Percentiles rank a stretch among this genome's conserved stretches.
Evolutionary conservation across 139 green algal genomes (phyloP).

Genomic region (Pycnococcus provasolii): DNA sequence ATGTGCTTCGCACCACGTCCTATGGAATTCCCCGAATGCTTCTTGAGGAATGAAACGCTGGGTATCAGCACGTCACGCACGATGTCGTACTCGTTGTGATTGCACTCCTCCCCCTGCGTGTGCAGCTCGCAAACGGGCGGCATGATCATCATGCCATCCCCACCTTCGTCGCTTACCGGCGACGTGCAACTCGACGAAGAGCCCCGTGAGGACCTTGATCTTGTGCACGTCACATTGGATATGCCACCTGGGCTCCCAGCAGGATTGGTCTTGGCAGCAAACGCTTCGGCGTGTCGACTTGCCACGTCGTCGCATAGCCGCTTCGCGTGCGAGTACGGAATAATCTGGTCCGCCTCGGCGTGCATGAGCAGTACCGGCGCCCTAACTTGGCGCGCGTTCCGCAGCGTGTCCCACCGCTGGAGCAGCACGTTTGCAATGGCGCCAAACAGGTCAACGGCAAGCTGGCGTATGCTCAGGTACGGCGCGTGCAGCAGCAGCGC

Average conservation of each 20-base stretch:
- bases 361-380: constrained; percentile 7
- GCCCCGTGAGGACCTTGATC: no score
- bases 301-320: background rate
- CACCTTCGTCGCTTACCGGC: no score
- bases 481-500: background rate
- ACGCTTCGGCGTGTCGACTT: background rate
- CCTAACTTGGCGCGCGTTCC: background rate
- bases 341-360: constrained; percentile 5
- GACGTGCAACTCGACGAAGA: no score
- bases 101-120: background rate
- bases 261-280: no score
- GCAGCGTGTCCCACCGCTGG: background rate
- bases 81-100: constrained; percentile 14
- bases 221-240: no score
- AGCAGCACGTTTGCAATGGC: background rate
- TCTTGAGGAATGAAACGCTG: no score
- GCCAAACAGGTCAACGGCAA: background rate
- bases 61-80: background rate
- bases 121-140: background rate
- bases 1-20: no score
- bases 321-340: background rate
- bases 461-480: constrained; percentile 1
- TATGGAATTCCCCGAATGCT: no score
- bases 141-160: no score
- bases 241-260: no score